phyloP scores from a whole-genome alignment of 1,284 basidiomycete species.

The Marasmius fiardii region DNA sequence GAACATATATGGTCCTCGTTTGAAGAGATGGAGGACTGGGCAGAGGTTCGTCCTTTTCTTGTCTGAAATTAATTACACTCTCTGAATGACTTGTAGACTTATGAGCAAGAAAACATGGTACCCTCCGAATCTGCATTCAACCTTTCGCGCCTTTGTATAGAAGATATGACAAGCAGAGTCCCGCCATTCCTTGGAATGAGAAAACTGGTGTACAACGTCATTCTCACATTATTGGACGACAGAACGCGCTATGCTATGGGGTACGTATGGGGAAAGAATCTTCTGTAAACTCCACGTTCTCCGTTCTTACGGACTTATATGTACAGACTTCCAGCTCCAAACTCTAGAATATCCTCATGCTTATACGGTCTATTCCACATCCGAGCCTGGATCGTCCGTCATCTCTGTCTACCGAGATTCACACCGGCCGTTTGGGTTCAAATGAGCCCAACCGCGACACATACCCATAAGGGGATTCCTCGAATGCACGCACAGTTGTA shows the following conservation, averaged over 20 bases:
- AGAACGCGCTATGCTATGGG: constrained; percentile 6
- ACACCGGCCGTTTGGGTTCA: constrained; percentile 6
- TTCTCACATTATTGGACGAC: constrained; percentile 3
- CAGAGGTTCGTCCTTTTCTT: not conserved
- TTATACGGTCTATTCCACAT: not conserved
- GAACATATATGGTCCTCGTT: constrained; percentile 7
- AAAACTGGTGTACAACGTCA: not conserved
- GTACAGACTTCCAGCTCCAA: constrained; percentile 3
- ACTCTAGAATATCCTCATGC: not conserved
- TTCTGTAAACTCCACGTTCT: not conserved
- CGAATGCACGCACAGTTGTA: constrained; percentile 7
- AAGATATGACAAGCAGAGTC: not conserved
- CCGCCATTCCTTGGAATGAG: not conserved
- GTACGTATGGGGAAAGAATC: too few species aligned
- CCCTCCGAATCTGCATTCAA: not conserved
- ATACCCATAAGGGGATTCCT: not conserved
- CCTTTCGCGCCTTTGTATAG: not conserved
- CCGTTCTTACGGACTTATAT: not conserved
- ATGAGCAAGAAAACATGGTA: constrained; percentile 5
- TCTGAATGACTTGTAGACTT: not conserved
- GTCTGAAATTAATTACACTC: not conserved
- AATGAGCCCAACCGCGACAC: not conserved
- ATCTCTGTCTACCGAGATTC: constrained; percentile 6
- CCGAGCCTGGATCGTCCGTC: constrained; percentile 2
- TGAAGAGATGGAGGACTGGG: constrained; percentile 9